A percentile compares a stretch with the other conserved stretches of the same genome.
Conservation (phyloP, 2,329 filamentous ascomycete species). For the Sporothrix variecibatus region DNA sequence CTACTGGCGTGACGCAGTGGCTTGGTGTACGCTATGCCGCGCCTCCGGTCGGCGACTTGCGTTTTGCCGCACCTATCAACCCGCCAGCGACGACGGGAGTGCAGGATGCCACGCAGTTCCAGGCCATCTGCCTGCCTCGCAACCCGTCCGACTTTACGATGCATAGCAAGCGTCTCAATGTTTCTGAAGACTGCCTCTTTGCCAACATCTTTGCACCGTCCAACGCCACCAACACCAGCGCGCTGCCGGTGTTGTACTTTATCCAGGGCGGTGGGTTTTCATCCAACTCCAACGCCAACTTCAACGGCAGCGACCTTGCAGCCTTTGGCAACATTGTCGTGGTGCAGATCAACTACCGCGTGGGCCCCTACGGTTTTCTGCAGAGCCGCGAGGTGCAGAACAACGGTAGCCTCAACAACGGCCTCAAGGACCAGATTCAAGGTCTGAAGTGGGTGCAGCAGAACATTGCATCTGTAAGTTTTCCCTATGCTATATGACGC, state of each 20-base stretch:
- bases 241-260: constrained; percentile 40
- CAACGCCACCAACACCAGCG: constrained; percentile 49
- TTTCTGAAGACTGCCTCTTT: constrained; percentile 69
- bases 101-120: constrained; percentile 52
- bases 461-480: constrained; percentile 50
- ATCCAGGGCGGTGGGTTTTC: constrained; percentile 59
- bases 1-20: constrained; percentile 67
- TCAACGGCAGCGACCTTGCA: constrained; percentile 62
- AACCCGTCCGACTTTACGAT: constrained; percentile 31
- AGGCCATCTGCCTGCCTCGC: constrained; percentile 37
- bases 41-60: constrained; percentile 63
- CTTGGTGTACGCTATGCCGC: constrained; percentile 75
- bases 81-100: constrained; percentile 50
- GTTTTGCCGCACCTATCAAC: constrained; percentile 69
- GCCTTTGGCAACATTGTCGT: constrained; percentile 52
- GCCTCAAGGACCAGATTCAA: constrained; percentile 65
- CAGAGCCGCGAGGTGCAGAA: constrained; percentile 61
- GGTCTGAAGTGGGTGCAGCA: constrained; percentile 68
- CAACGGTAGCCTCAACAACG: constrained; percentile 50
- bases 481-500: not conserved
- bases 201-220: constrained; percentile 65
- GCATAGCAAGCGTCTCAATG: constrained; percentile 37
- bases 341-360: constrained; percentile 75
- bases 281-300: constrained; percentile 45
- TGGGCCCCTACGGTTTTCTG: constrained; percentile 73